Evolutionary conservation across 495 filamentous ascomycete genomes (phyloP), one percentile per base, ranked within the genome.

Genomic region (Xylaria castorea): DNA sequence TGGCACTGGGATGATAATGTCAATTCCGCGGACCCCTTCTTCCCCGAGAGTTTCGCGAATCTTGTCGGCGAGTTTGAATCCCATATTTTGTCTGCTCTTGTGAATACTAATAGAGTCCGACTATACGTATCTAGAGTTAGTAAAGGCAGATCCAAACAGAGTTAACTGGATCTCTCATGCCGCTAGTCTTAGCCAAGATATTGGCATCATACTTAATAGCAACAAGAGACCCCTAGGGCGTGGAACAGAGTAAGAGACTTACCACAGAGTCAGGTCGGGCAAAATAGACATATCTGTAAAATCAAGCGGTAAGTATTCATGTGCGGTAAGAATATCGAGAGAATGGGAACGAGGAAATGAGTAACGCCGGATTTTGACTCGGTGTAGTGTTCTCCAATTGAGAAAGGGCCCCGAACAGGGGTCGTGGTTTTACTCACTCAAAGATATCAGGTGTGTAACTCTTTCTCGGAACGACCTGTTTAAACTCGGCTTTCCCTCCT

Each of bases 81-180:
- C 96, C 96, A 98, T 99, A 70, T 93, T 94, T 79, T 97, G 93
- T 32, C 96, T 89, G 75, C 92, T 94, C 74, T 89, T 89, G 81
- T 97, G 92, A 57, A 99, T 93, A 66, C 91, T 93, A 75, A 99
- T 98, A 30, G 94, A 94, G 79, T 98, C 96, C 73, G 97, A 97
- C 78, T 57, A 77, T 71, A 63, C 53, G 64, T 61, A 27, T 58
- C 7, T 0, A 50, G 63, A 71, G 5, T 25, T 38, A 34, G 62
- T 27, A 42, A 71, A 60, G 68, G 40, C 20, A 55, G 3, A 9
- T 2, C 20, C 6, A 1, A 55, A 7, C 11, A 1, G 3, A 16
- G n/a, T 11, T 14, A 16, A 27, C 11, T 38, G 55, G 14, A 14
- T 42, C 9, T 32, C 22, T 34, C 14, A 40, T 27, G 36, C 20